Percentiles rank a stretch among this genome's conserved stretches.
These are phyloP conservation scores for Hypoxylon lenormandii DNA, from an alignment of 495 filamentous ascomycete species.

Conservation along the genomic window DNA sequence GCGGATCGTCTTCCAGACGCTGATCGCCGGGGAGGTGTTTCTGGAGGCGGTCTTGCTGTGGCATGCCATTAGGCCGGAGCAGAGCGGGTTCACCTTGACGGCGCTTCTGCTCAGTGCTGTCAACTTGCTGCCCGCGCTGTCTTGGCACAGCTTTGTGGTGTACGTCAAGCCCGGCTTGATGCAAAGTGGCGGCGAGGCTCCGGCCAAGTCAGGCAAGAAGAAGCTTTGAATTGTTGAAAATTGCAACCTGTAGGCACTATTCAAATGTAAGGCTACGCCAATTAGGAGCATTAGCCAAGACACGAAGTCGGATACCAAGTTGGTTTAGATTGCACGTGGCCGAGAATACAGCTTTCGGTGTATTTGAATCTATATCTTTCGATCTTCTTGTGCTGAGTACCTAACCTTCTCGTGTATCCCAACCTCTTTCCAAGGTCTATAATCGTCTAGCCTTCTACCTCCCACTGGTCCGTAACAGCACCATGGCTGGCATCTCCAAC, in stretches of 20 bases:
- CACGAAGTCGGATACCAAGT: too few species aligned
- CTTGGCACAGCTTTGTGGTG: conserved; percentile 29
- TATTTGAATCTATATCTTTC: background rate
- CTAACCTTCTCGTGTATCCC: background rate
- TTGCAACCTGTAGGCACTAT: background rate
- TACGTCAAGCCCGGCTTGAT: conserved; percentile 34
- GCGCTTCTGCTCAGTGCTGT: conserved; percentile 27
- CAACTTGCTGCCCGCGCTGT: conserved; percentile 32
- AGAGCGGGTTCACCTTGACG: conserved; percentile 25
- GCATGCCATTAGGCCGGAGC: conserved; percentile 18
- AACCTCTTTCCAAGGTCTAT: background rate
- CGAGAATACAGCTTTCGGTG: too few species aligned
- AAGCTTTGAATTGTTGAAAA: conserved; percentile 1
- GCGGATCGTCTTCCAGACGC: conserved; percentile 34
- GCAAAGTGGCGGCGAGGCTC: background rate
- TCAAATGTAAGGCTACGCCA: background rate
- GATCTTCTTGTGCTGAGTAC: background rate
- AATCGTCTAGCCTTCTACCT: conserved; percentile 9
- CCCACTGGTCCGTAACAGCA: conserved; percentile 65
- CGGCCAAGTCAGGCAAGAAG: conserved; percentile 18
- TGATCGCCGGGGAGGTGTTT: conserved; percentile 32
- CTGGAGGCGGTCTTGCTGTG: conserved; percentile 25
- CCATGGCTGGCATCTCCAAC: conserved; percentile 68
- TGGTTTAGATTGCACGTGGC: too few species aligned
- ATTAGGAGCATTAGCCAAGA: background rate